Evolutionary conservation across 441 rosid species (phyloP).

Genomic region (Biscutella auriculata): DNA sequence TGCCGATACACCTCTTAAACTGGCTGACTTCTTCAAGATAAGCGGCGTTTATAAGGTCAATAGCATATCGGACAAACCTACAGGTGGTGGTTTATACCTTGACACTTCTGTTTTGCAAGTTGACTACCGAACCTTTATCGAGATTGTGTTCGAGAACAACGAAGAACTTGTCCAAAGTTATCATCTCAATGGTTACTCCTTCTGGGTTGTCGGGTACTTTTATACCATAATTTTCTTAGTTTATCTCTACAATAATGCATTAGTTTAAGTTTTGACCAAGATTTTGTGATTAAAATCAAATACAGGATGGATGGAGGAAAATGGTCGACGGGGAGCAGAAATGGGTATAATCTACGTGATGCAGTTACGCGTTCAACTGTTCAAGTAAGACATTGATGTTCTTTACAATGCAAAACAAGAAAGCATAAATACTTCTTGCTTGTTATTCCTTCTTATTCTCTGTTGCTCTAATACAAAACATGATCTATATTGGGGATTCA

Average conservation of each 20-base stretch:
- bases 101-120: constrained; percentile 69
- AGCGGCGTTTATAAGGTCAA: constrained; percentile 56
- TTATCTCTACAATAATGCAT: too few species aligned
- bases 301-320: constrained; percentile 92
- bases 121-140: constrained; percentile 61
- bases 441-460: not conserved
- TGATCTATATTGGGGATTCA: constrained; percentile 24
- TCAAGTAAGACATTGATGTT: too few species aligned
- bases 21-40: constrained; percentile 75
- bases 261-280: too few species aligned
- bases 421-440: too few species aligned
- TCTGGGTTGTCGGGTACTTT: constrained; percentile 86
- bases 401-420: too few species aligned
- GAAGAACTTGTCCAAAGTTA: constrained; percentile 71
- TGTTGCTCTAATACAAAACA: not conserved
- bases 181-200: constrained; percentile 78
- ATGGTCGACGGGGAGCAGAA: constrained; percentile 64
- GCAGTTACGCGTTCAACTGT: constrained; percentile 58
- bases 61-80: constrained; percentile 54
- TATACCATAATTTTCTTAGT: too few species aligned
- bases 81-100: constrained; percentile 56
- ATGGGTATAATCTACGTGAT: constrained; percentile 72
- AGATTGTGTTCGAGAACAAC: constrained; percentile 64
- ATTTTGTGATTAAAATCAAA: not conserved
- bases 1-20: constrained; percentile 83